Base-by-base conservation (phyloP, 371 early-diverging fungal species). In the Apophysomyces trapeziformis region DNA sequence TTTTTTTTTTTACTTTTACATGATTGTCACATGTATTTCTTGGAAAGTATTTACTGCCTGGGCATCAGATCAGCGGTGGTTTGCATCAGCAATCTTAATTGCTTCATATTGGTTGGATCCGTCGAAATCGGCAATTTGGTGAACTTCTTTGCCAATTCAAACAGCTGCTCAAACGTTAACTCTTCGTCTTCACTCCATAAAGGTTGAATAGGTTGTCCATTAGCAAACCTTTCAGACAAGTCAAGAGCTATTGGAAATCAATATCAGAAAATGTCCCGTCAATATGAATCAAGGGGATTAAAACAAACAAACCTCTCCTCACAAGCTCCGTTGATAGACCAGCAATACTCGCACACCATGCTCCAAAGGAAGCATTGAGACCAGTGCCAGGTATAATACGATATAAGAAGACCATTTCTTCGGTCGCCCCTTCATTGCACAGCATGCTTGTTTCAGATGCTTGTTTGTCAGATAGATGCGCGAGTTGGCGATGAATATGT, bases 321-420 rank as follows among this genome's bases (percentile, higher is more conserved):
- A 88, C 60, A 5, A 81, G 77, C 9, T 61, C 57, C 1, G 69
- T 61, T 0, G 83, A 78, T 2, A 90, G 58, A 1, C 88, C 85
- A 9, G 88, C 90, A 36, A 84, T 74, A 43, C 77, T 71, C 4
- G 87, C 90, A 66, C 88, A 88, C 78, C 87, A 80, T 18, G 83
- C 66, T 18, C 88, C 87, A 67, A 83, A 79, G 0, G 88, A 90
- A 41, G 58, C 41, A 16, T 35, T 57, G 3, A 50, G 46, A 6
- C 67, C 63, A 2, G 38, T 60, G 5, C 70, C 69, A 36, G 80
- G 79, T 41, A 74, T 58, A 54, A 76, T 82, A 45, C 78, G 69
- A 63, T 89, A 89, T 47, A 89, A 70, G 61, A 87, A 87, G 2
- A 82, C 85, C 2, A 85, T 72, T 21, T 77, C 78, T 1, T 79